These are phyloP conservation scores for Pythium apleroticum DNA, from an alignment of 352 stramenopile genomes.

Conservation along the genomic window DNA sequence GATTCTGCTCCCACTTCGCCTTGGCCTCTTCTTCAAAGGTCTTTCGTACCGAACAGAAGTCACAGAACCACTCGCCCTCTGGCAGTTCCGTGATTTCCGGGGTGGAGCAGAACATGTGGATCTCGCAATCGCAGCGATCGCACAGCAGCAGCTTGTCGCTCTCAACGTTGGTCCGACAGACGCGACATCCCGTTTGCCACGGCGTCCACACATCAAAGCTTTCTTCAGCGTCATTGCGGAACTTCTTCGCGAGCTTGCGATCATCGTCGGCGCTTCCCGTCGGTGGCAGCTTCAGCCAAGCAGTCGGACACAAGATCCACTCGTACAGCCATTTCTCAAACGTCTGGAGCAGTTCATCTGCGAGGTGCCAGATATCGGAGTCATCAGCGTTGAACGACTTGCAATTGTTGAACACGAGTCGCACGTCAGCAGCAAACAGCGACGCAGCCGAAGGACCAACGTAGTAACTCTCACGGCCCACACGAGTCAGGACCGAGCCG, in stretches of 20 bases:
- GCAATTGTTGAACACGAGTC: slow-evolving; percentile 87
- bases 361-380: slow-evolving; percentile 80
- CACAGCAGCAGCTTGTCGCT: slow-evolving; percentile 82
- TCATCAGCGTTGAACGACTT: slow-evolving; percentile 82
- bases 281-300: slow-evolving; percentile 74
- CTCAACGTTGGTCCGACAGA: slow-evolving; percentile 74
- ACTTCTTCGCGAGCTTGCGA: slow-evolving; percentile 49
- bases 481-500: slow-evolving; percentile 68
- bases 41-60: slow-evolving; percentile 60
- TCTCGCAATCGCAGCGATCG: slow-evolving; percentile 86
- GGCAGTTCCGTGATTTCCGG: slow-evolving; percentile 69
- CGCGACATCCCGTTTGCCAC: slow-evolving; percentile 76
- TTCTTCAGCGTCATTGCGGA: slow-evolving; percentile 57
- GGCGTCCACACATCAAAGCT: slow-evolving; percentile 75
- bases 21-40: slow-evolving; percentile 40
- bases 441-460: slow-evolving; percentile 62
- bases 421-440: slow-evolving; percentile 83
- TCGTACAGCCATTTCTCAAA: slow-evolving; percentile 90
- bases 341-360: slow-evolving; percentile 61
- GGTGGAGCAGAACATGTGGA: slow-evolving; percentile 84
- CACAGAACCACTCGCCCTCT: slow-evolving; percentile 83
- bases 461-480: slow-evolving; percentile 83
- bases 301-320: slow-evolving; percentile 75
- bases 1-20: slow-evolving; percentile 9
- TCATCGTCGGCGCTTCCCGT: slow-evolving; percentile 51